These are phyloP conservation scores for Dendrothele bispora DNA, from an alignment of 768 basidiomycete genomes.

Conservation along the genomic window DNA sequence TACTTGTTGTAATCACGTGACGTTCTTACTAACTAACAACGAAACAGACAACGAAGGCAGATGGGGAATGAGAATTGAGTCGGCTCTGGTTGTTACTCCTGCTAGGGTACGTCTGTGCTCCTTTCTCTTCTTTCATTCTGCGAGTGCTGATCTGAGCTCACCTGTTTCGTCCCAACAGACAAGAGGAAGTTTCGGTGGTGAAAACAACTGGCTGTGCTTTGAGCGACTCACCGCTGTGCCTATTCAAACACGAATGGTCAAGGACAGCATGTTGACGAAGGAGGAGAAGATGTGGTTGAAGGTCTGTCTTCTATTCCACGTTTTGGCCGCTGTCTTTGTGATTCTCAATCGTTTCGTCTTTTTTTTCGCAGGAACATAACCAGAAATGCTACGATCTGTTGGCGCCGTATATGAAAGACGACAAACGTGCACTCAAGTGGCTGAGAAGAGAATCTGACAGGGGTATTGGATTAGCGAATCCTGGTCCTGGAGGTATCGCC, in stretches of 20 bases:
- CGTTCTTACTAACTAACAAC: too few species aligned
- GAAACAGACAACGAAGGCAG: constrained; percentile 71
- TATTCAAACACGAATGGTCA: constrained; percentile 89
- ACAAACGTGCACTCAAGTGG: constrained; percentile 81
- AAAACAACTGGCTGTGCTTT: constrained; percentile 86
- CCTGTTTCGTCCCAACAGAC: too few species aligned
- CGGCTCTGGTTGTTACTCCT: constrained; percentile 72
- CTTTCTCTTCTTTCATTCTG: background rate
- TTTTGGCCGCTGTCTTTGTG: constrained; percentile 2
- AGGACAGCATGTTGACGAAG: constrained; percentile 78
- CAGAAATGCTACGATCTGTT: constrained; percentile 65
- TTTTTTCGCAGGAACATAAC: constrained; percentile 70
- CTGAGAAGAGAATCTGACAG: constrained; percentile 75
- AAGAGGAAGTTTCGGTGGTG: constrained; percentile 66
- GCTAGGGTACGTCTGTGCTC: constrained; percentile 48
- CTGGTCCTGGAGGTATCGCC: constrained; percentile 66
- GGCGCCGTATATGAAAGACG: constrained; percentile 66
- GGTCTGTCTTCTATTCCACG: constrained; percentile 35
- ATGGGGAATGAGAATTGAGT: constrained; percentile 94
- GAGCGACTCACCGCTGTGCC: constrained; percentile 93
- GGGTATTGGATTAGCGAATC: constrained; percentile 65
- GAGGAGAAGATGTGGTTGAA: constrained; percentile 88
- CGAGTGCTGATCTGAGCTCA: too few species aligned
- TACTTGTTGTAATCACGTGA: too few species aligned
- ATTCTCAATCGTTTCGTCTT: constrained; percentile 1